A percentile compares a stretch with the other conserved stretches of the same genome.
Conservation (phyloP, 2,329 filamentous ascomycete genomes). For the Fusarium sp. region DNA sequence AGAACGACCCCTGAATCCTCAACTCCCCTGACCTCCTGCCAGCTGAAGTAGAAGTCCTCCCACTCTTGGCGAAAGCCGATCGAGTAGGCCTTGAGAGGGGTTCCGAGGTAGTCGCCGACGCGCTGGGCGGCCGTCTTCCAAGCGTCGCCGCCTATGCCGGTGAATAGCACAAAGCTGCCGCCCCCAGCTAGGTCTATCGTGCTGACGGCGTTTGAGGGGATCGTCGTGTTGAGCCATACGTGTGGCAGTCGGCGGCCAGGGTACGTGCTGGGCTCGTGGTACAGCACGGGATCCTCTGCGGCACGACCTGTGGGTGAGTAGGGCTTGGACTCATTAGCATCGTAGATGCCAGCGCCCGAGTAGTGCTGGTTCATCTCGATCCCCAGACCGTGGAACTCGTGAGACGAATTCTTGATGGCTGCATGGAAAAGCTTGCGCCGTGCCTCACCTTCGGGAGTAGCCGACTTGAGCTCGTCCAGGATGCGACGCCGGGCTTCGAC, state of each 20-base stretch:
- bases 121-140: neutral
- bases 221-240: neutral
- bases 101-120: neutral
- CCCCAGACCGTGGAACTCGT: neutral
- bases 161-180: neutral
- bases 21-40: neutral
- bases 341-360: neutral
- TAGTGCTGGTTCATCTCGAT: neutral
- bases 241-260: neutral
- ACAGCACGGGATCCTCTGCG: neutral
- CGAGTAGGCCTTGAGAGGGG: neutral
- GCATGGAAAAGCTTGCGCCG: neutral
- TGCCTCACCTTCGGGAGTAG: neutral
- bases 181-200: neutral
- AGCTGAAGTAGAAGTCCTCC: neutral
- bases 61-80: neutral
- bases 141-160: neutral
- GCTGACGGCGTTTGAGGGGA: neutral
- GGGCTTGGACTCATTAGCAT: neutral
- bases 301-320: neutral
- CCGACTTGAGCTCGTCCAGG: neutral
- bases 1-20: neutral
- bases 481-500: neutral
- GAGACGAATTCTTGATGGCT: neutral
- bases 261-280: neutral